Evolutionary conservation across 1,139 yeast genomes (phyloP).

Genomic region (Hyphopichia pseudoburtonii): DNA sequence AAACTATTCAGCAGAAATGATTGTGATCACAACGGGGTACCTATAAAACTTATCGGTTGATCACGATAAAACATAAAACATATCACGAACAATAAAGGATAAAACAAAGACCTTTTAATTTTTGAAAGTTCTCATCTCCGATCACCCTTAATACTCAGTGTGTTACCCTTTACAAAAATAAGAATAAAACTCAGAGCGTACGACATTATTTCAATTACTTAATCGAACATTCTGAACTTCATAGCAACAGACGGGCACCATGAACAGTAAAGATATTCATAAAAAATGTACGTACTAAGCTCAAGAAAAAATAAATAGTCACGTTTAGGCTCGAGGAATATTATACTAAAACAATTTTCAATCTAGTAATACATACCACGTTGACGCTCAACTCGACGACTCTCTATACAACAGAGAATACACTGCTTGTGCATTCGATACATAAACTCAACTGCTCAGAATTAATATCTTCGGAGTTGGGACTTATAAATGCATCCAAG

Average conservation of each 20-base stretch:
- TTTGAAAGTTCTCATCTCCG: no score
- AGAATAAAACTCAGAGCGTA: no score
- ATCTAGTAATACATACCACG: constrained; percentile 42
- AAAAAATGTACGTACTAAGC: constrained; percentile 39
- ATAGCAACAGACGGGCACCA: constrained; percentile 5
- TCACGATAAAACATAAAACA: neutral
- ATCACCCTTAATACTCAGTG: no score
- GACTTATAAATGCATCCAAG: constrained; percentile 49
- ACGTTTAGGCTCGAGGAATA: no score
- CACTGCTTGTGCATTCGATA: constrained; percentile 34
- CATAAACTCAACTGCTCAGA: constrained; percentile 52
- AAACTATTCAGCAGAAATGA: neutral
- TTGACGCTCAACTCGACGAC: constrained; percentile 57
- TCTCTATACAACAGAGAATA: constrained; percentile 54
- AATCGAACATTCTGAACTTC: neutral
- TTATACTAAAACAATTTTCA: no score
- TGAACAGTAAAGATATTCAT: constrained; percentile 25
- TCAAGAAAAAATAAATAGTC: no score
- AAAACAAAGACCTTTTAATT: no score
- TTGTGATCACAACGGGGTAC: constrained; percentile 1
- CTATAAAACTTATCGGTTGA: neutral
- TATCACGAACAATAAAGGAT: no score
- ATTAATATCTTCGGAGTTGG: constrained; percentile 54
- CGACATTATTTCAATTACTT: no score
- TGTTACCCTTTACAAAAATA: no score